Evolutionary conservation across 225 moss, liverwort and hornwort genomes (phyloP).

Genomic region (Rhytidiadelphus loreus): DNA sequence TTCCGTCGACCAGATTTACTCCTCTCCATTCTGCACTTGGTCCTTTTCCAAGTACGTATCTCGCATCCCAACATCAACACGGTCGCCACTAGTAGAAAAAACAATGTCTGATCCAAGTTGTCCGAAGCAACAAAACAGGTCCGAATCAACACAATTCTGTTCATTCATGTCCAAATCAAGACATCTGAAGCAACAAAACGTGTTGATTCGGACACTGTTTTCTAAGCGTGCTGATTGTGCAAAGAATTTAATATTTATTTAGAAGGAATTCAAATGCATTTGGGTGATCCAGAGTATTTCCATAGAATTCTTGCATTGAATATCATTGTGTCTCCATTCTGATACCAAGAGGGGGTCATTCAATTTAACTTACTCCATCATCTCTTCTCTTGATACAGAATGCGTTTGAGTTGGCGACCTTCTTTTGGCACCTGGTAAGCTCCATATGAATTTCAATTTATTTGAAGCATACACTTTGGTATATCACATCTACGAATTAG

Average conservation of each 20-base stretch:
- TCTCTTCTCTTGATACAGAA: constrained; percentile 11
- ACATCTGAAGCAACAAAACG: background rate
- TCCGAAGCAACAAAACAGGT: background rate
- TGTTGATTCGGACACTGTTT: background rate
- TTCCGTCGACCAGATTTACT: constrained; percentile 44
- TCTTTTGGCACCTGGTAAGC: constrained; percentile 54
- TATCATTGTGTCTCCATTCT: background rate
- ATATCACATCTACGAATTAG: background rate
- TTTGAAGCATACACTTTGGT: background rate
- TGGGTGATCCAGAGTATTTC: background rate
- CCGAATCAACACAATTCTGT: background rate
- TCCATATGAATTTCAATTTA: background rate
- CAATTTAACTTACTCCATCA: background rate
- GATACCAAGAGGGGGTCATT: background rate
- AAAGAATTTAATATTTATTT: background rate
- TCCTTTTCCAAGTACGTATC: constrained; percentile 48
- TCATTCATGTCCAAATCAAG: background rate
- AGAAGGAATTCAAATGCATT: background rate
- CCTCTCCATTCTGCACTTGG: constrained; percentile 55
- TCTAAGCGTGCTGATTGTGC: background rate
- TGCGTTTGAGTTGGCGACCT: constrained; percentile 70
- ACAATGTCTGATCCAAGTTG: background rate
- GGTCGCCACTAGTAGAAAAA: background rate
- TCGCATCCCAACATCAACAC: background rate
- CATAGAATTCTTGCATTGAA: background rate